A percentile compares a stretch with the other conserved stretches of the same genome.
Conservation (phyloP, 2,329 filamentous ascomycete species). For the Neoscytalidium dimidiatum region DNA sequence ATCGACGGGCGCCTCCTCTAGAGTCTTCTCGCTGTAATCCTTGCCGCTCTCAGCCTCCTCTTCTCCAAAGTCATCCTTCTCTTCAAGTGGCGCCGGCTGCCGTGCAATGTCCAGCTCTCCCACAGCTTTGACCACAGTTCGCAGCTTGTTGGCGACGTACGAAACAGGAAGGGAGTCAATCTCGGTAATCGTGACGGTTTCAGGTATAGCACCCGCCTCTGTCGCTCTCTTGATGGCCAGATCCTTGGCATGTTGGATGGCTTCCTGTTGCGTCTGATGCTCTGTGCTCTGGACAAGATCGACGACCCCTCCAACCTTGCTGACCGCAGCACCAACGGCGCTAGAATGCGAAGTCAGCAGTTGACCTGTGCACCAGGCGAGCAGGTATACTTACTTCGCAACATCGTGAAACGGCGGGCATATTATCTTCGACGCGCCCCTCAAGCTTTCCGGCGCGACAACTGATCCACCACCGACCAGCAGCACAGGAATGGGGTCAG, state of each 20-base stretch:
- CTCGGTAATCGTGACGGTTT: slow-evolving; percentile 53
- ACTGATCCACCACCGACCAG: slow-evolving; percentile 66
- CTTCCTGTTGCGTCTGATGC: slow-evolving; percentile 22
- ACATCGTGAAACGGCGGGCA: slow-evolving; percentile 17
- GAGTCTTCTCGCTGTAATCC: neutral
- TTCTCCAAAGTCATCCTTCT: slow-evolving; percentile 15
- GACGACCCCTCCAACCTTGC: slow-evolving; percentile 19
- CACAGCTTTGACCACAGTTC: slow-evolving; percentile 57
- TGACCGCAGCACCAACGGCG: slow-evolving; percentile 20
- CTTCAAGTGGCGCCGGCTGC: slow-evolving; percentile 22
- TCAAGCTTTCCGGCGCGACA: slow-evolving; percentile 57
- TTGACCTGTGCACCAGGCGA: slow-evolving; percentile 30
- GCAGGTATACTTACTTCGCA: slow-evolving; percentile 8
- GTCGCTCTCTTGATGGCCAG: slow-evolving; percentile 50
- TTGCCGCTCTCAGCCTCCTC: slow-evolving; percentile 15
- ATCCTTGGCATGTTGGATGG: slow-evolving; percentile 23
- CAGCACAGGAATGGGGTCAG: slow-evolving; percentile 60
- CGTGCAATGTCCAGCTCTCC: slow-evolving; percentile 49
- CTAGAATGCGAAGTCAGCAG: neutral
- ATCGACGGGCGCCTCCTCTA: slow-evolving; percentile 25
- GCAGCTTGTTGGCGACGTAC: slow-evolving; percentile 54
- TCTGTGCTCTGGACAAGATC: slow-evolving; percentile 28
- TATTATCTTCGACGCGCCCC: slow-evolving; percentile 59
- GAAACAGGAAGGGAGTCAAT: slow-evolving; percentile 58
- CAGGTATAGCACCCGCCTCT: slow-evolving; percentile 47